Evolutionary conservation across 1,284 basidiomycete species (phyloP), one percentile per base, ranked within the genome.

Genomic region (Ustilago tritici): DNA sequence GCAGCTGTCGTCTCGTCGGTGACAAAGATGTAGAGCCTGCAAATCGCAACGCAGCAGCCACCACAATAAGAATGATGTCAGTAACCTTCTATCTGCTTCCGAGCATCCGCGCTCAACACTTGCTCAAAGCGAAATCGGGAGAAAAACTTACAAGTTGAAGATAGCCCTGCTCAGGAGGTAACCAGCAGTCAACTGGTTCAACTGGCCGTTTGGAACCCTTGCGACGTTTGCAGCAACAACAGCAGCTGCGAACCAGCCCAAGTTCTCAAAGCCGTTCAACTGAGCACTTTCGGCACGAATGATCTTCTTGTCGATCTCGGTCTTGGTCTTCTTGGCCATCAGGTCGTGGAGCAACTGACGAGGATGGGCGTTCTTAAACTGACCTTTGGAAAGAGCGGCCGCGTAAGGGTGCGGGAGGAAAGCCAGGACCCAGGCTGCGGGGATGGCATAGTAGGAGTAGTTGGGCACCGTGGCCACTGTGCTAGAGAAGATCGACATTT

Each of bases 171-270:
- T 65, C n/a, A 47, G 63, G 40, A 84, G 54, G 70, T 83, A 82
- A 6, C 56, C 66, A 36, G 58, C 57, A 11, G 80, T 70, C 34
- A 80, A 46, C 47, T 62, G 54, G 70, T 82, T 82, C n/a, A 84
- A 64, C 60, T 73, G 61, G 19, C 61, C 54, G 40, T 52, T 53
- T n/a, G 82, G 82, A 7, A 84, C 74, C 5, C 61, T 57, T 32
- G 81, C 81, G 4, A 70, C 32, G 65, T 82, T 84, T 17, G 76
- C 82, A 1, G 81, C 78, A 11, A 84, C 66, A 4, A 77, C 61
- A n/a, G 63, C 70, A 7, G 75, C 65, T 6, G 70, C 75, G 35
- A 70, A 77, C 50, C 73, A 47, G 9, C 66, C 70, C 6, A 77
- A 36, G 49, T 65, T 77, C 43, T 77, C 75, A 28, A 53, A 76